Evolutionary conservation across 345 rosid species (phyloP), one percentile per base, ranked within the genome.

Genomic region (Gossypium longicalyx): DNA sequence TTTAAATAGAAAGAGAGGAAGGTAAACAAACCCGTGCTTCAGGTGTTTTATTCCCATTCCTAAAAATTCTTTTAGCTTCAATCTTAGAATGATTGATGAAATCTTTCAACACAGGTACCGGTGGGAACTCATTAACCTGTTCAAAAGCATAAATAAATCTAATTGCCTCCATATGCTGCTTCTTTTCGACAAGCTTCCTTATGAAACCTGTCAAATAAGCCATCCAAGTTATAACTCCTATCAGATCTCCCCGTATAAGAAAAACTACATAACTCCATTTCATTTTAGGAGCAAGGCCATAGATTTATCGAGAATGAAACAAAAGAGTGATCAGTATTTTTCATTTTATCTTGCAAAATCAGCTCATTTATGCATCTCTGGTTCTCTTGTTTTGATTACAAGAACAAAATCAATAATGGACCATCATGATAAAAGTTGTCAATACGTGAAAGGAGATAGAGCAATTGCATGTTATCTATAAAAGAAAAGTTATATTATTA

Each of bases 41-140:
- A 51, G 47, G 70, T 54, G 81, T 43, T 9, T 45, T 72, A 23
- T 66, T 67, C 51, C 38, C 56, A 9, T 27, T 70, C 17, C n/a
- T 70, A 8, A 61, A 57, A 7, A 66, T 51, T 73, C 45, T 72
- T 52, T 75, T 74, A 25, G 72, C 48, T 27, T 29, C 60, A 22
- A 66, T 71, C 71, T 71, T 76, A 22, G 81, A 79, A 20, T 60
- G 74, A 66, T 59, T 80, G 77, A 83, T 70, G 74, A 41, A 59
- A 19, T 87, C 80, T 22, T 76, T 70, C 77, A 87, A 60, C 15
- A 87, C 64, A 43, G 81, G 69, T 7, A 80, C 66, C 1, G 79
- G 82, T 20, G 76, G 80, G 52, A 85, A 85, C 74, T 68, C 75
- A 2, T 83, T 74, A 52, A 67, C 75, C 83, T 83, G 51, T 64